phyloP scores from a whole-genome alignment of 192 early-diverging fungal genomes.

The Backusella morwellensis region DNA sequence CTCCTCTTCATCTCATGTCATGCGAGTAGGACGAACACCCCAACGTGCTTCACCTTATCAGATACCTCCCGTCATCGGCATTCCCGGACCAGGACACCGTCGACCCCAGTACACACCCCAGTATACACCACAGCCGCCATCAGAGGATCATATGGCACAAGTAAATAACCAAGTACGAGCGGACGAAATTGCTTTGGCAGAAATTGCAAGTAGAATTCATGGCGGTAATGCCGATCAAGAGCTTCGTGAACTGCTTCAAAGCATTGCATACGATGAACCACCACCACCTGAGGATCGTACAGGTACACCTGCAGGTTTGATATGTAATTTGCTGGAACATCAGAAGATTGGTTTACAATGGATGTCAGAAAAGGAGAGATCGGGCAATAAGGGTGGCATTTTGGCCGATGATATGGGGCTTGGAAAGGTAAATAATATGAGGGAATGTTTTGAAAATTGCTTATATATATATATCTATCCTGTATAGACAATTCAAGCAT shows the following conservation, averaged over 20 bases:
- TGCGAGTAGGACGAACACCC: neutral
- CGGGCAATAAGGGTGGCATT: slow-evolving; percentile 50
- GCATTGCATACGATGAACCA: slow-evolving; percentile 29
- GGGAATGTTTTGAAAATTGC: too few species aligned
- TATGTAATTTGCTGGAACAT: slow-evolving; percentile 47
- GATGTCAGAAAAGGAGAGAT: slow-evolving; percentile 55
- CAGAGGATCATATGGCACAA: neutral
- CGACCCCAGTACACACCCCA: neutral
- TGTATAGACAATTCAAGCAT: slow-evolving; percentile 62
- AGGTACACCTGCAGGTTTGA: slow-evolving; percentile 49
- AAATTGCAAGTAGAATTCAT: neutral
- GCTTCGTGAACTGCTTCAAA: slow-evolving; percentile 36
- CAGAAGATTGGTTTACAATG: slow-evolving; percentile 60
- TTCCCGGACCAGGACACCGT: neutral
- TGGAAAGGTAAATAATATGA: slow-evolving; percentile 46
- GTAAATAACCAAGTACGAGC: neutral
- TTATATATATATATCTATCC: too few species aligned
- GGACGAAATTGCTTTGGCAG: neutral
- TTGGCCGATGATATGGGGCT: slow-evolving; percentile 71
- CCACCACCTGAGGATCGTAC: slow-evolving; percentile 38
- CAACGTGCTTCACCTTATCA: neutral
- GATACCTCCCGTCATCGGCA: neutral
- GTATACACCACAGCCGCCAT: neutral
- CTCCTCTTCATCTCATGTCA: neutral
- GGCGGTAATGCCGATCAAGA: slow-evolving; percentile 6